phyloP scores from a whole-genome alignment of 2,329 filamentous ascomycete species.

The Penicillium hordei region DNA sequence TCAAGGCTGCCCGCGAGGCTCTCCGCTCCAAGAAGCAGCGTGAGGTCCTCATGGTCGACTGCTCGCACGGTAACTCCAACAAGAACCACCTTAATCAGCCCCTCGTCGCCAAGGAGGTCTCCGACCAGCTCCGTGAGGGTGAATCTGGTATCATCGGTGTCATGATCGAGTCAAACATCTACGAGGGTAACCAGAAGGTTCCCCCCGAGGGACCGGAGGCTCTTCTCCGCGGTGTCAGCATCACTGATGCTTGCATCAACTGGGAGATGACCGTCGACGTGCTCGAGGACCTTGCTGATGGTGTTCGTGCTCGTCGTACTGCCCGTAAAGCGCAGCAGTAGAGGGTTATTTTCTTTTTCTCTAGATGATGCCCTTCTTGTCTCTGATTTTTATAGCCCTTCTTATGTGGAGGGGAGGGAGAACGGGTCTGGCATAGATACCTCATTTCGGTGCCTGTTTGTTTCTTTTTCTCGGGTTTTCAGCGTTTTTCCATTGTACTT shows the following conservation, averaged over 20 bases:
- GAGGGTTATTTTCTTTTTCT: conserved; percentile 10
- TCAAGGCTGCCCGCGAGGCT: conserved; percentile 74
- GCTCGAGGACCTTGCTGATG: conserved; percentile 80
- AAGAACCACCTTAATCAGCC: conserved; percentile 98
- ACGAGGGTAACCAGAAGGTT: conserved; percentile 87
- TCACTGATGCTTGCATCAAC: conserved; percentile 93
- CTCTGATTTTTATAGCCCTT: conserved; percentile 3
- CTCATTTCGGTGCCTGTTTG: conserved; percentile 4
- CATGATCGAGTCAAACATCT: conserved; percentile 98
- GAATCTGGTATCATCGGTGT: conserved; percentile 89
- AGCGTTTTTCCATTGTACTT: conserved; percentile 12
- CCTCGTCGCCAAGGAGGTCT: conserved; percentile 78
- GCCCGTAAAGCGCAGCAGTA: conserved; percentile 31
- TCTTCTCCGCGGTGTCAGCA: conserved; percentile 86
- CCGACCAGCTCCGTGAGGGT: conserved; percentile 81
- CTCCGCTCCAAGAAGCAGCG: conserved; percentile 80
- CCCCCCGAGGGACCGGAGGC: conserved; percentile 74
- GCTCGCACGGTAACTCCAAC: conserved; percentile 96
- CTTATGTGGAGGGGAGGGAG: not conserved
- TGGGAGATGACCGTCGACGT: conserved; percentile 84
- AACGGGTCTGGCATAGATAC: conserved; percentile 10
- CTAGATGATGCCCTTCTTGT: conserved; percentile 9
- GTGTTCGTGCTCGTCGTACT: conserved; percentile 72
- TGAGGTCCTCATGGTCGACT: conserved; percentile 95
- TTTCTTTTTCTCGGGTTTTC: conserved; percentile 13